phyloP scores from a whole-genome alignment of 345 rosid species.

The thale cress (Arabidopsis thaliana) region TAIR10.1 NC_003070.9:10212501-10213000 shows the following conservation, averaged over 20 bases:
- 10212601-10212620: neutral
- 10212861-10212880: too few relatives aligned
- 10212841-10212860: too few relatives aligned
- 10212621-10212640: neutral
- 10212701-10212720: constrained; percentile 14
- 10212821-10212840: neutral
- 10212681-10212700: neutral
- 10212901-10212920: too few relatives aligned
- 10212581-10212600: constrained; percentile 16
- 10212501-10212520: constrained; percentile 95
- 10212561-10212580: constrained; percentile 58
- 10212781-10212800: neutral
- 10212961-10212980: too few relatives aligned
- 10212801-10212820: constrained; percentile 12
- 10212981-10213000: too few relatives aligned
- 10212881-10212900: too few relatives aligned
- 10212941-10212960: too few relatives aligned
- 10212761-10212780: neutral
- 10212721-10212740: constrained; percentile 13
- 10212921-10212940: too few relatives aligned
- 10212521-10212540: constrained; percentile 80
- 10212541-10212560: constrained; percentile 82
- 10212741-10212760: neutral
- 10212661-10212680: constrained; percentile 35
- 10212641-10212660: constrained; percentile 1